Evolutionary conservation across 2,329 filamentous ascomycete genomes (phyloP).

Genomic region (Exophiala viscosa): DNA sequence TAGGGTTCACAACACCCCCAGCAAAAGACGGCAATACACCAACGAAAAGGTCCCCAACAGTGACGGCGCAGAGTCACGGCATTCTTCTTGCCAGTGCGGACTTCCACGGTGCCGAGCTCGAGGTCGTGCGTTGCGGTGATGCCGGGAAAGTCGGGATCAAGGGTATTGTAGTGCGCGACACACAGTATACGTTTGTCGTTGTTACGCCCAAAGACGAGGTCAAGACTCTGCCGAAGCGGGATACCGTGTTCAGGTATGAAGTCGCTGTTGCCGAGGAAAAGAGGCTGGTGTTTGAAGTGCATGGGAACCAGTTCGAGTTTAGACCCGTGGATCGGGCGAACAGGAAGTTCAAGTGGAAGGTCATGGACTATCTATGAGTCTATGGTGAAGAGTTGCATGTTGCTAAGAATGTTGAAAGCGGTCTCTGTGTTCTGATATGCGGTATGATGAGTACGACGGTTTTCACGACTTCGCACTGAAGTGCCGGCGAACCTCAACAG

Average conservation of each 20-base stretch:
- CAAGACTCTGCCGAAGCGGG: conserved; percentile 74
- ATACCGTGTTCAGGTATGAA: conserved; percentile 76
- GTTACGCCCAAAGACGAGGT: conserved; percentile 63
- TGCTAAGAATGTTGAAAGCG: no score
- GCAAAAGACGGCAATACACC: conserved; percentile 26
- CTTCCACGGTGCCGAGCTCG: conserved; percentile 79
- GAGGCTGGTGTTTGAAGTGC: conserved; percentile 72
- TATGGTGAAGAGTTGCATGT: no score
- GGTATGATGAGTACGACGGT: no score
- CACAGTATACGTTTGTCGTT: conserved; percentile 79
- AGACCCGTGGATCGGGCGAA: conserved; percentile 80
- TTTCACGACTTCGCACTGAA: no score
- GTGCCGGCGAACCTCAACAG: no score
- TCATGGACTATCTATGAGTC: conserved; percentile 19
- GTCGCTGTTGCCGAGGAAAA: conserved; percentile 50
- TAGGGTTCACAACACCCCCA: conserved; percentile 56
- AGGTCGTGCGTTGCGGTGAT: conserved; percentile 79
- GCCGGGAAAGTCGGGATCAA: conserved; percentile 74
- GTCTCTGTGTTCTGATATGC: no score
- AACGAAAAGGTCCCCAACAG: conserved; percentile 32
- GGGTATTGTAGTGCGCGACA: conserved; percentile 86
- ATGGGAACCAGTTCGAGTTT: conserved; percentile 82
- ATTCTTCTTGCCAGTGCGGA: conserved; percentile 76
- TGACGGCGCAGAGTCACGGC: conserved; percentile 55
- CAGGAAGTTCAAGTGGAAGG: conserved; percentile 83